Evolutionary conservation across 176 grass and related monocot species (phyloP).

Genomic region (Thalia dealbata): DNA sequence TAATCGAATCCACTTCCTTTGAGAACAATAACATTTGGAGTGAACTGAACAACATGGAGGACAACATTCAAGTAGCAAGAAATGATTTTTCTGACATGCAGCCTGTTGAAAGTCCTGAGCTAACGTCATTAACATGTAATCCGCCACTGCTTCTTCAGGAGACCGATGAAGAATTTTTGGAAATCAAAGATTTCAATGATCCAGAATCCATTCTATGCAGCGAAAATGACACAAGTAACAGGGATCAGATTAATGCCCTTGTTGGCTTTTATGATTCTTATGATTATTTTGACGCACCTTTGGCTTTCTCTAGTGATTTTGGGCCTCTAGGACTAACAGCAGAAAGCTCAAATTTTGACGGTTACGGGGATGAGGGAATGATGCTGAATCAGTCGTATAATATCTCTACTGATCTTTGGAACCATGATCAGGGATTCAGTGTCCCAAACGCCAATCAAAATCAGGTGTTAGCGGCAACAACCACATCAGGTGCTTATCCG

Average conservation of each 20-base stretch:
- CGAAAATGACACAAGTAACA: slow-evolving; percentile 17
- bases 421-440: slow-evolving; percentile 31
- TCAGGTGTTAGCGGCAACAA: slow-evolving; percentile 29
- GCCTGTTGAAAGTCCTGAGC: slow-evolving; percentile 20
- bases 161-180: slow-evolving; percentile 67
- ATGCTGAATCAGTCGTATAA: slow-evolving; percentile 26
- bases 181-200: slow-evolving; percentile 75
- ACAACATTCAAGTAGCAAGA: slow-evolving; percentile 24
- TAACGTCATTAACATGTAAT: slow-evolving; percentile 12
- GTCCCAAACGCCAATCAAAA: slow-evolving; percentile 26
- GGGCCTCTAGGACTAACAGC: slow-evolving; percentile 19
- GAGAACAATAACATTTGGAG: neutral
- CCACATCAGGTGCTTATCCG: slow-evolving; percentile 51
- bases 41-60: neutral
- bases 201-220: slow-evolving; percentile 32
- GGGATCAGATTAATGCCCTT: slow-evolving; percentile 17
- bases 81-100: slow-evolving; percentile 32
- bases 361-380: slow-evolving; percentile 25
- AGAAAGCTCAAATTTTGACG: slow-evolving; percentile 33
- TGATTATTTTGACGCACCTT: slow-evolving; percentile 49
- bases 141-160: neutral
- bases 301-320: slow-evolving; percentile 39
- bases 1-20: slow-evolving; percentile 4
- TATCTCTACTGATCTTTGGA: slow-evolving; percentile 34
- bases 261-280: slow-evolving; percentile 20